phyloP scores from a whole-genome alignment of 257 asterid species.

The Handroanthus guayacan region DNA sequence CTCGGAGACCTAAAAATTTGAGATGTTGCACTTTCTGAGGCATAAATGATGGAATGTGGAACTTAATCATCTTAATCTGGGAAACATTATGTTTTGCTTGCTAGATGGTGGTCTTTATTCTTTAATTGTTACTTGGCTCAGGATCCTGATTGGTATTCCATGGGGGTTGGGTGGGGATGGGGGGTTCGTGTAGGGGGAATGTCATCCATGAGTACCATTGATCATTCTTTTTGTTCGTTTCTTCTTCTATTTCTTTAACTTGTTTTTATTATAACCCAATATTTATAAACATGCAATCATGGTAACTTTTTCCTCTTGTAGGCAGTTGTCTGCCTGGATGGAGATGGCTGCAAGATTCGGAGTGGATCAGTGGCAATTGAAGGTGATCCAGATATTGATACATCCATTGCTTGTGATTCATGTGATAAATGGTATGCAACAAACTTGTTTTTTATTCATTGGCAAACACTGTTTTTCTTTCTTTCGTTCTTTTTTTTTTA shows the following conservation, averaged over 20 bases:
- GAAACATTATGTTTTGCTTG: conserved; percentile 11
- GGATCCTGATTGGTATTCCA: conserved; percentile 21
- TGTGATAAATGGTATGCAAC: conserved; percentile 86
- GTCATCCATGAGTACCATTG: conserved; percentile 22
- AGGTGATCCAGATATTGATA: conserved; percentile 85
- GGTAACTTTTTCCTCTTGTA: conserved; percentile 56
- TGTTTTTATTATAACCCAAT: conserved; percentile 18
- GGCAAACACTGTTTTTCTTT: neutral
- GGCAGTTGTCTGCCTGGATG: conserved; percentile 99
- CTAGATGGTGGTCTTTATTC: conserved; percentile 29
- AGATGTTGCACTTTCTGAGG: conserved; percentile 3
- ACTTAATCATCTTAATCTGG: conserved; percentile 22
- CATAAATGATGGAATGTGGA: conserved; percentile 20
- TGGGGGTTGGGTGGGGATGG: neutral
- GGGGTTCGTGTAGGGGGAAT: conserved; percentile 7
- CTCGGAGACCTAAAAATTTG: neutral
- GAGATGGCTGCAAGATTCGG: conserved; percentile 91
- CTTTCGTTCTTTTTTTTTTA: neutral
- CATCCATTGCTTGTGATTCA: conserved; percentile 97
- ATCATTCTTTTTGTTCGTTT: conserved; percentile 19
- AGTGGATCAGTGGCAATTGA: conserved; percentile 67
- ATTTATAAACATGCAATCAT: conserved; percentile 44
- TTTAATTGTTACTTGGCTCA: conserved; percentile 21
- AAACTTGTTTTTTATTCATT: conserved; percentile 10
- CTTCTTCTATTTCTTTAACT: neutral